Evolutionary conservation across 768 basidiomycete genomes (phyloP).

Genomic region (Ramaria sp.): DNA sequence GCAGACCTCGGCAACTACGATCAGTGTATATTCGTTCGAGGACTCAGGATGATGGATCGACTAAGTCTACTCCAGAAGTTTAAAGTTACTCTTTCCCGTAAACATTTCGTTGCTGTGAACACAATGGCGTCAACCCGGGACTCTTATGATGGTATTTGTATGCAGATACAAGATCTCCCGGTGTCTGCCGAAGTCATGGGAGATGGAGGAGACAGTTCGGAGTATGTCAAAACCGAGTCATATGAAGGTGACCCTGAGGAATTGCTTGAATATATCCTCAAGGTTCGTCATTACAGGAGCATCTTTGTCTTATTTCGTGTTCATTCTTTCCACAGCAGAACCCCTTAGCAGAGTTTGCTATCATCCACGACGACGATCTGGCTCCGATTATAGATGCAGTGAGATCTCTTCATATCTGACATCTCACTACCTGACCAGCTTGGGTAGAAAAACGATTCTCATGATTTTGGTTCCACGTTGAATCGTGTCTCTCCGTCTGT

Average conservation of each 20-base stretch:
- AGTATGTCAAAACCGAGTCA: neutral
- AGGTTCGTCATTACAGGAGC: neutral
- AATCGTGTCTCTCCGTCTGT: neutral
- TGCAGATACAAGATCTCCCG: too few species aligned
- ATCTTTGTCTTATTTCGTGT: neutral
- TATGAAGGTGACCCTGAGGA: neutral
- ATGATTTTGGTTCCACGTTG: neutral
- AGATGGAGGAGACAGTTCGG: neutral
- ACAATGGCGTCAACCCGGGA: too few species aligned
- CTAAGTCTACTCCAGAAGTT: neutral
- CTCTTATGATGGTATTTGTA: too few species aligned
- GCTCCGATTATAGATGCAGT: neutral
- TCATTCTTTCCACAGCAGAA: neutral
- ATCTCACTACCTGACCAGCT: neutral
- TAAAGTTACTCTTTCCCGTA: neutral
- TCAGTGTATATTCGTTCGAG: conserved; percentile 7
- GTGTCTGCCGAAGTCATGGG: too few species aligned
- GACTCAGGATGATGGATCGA: conserved; percentile 1
- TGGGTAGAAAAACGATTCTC: neutral
- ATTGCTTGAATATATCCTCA: conserved; percentile 4
- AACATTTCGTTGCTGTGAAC: too few species aligned
- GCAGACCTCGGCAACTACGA: conserved; percentile 2
- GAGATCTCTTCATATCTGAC: neutral
- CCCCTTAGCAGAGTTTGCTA: neutral
- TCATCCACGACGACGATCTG: conserved; percentile 6